Conservation (phyloP, 2,329 filamentous ascomycete genomes). For the Penicillium janthinellum region DNA sequence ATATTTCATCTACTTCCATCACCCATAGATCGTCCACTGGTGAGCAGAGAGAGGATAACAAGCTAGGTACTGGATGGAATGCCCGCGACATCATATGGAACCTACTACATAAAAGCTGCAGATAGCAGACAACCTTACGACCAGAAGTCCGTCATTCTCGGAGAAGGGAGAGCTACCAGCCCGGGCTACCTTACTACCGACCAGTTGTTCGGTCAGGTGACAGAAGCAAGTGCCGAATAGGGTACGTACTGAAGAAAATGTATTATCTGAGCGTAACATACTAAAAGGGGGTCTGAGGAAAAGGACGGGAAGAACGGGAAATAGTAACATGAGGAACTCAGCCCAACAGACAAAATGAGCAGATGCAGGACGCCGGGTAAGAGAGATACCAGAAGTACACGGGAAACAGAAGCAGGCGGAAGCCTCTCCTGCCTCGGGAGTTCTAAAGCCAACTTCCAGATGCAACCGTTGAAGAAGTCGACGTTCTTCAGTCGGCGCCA, state of each 20-base stretch:
- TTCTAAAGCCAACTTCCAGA: conserved; percentile 36
- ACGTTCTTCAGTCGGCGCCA: conserved; percentile 17
- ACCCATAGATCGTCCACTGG: no score
- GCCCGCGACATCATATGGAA: no score
- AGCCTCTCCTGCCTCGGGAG: conserved; percentile 31
- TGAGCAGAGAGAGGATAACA: no score
- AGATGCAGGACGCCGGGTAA: conserved; percentile 39
- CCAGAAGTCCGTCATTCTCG: no score
- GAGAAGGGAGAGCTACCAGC: neutral
- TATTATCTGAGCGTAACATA: conserved; percentile 43
- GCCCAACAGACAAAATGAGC: conserved; percentile 30
- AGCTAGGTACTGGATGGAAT: no score
- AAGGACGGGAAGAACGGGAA: conserved; percentile 22
- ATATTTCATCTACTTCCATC: no score
- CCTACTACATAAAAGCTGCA: no score
- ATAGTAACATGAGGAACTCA: conserved; percentile 29
- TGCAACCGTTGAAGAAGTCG: conserved; percentile 23
- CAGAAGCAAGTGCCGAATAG: conserved; percentile 8
- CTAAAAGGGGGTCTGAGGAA: conserved; percentile 26
- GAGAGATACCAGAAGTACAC: conserved; percentile 30
- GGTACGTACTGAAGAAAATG: conserved; percentile 22
- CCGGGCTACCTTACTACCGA: neutral
- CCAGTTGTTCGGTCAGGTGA: neutral
- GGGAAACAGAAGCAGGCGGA: conserved; percentile 30
- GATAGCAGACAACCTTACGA: no score